Percentiles rank a stretch among this genome's conserved stretches.
Conservation (phyloP, 768 basidiomycete species). For the Hypholoma fasciculare region DNA sequence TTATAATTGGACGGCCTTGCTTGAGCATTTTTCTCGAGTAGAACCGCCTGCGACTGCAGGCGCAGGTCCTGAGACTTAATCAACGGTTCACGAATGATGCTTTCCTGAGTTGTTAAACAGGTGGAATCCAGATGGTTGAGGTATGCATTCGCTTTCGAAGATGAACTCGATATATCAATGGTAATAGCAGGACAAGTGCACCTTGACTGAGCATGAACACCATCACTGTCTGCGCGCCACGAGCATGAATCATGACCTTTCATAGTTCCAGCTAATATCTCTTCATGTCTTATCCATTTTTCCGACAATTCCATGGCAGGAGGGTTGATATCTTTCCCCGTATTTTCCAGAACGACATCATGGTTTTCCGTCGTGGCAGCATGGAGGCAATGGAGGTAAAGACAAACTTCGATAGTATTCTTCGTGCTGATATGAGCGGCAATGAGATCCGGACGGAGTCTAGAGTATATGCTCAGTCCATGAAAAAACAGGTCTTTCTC, state of each 20-base stretch:
- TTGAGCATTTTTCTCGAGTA: background rate
- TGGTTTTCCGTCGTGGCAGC: conserved; percentile 21
- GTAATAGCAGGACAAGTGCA: conserved; percentile 3
- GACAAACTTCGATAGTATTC: conserved; percentile 63
- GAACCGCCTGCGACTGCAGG: background rate
- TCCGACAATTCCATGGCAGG: conserved; percentile 51
- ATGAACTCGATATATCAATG: background rate
- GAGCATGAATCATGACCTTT: conserved; percentile 14
- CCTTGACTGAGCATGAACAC: background rate
- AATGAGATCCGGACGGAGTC: conserved; percentile 77
- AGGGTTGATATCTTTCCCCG: conserved; percentile 23
- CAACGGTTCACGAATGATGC: conserved; percentile 19
- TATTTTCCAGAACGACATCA: background rate
- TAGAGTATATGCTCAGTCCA: conserved; percentile 63
- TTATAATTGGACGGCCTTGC: background rate
- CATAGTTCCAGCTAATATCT: conserved; percentile 32
- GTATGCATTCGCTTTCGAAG: background rate
- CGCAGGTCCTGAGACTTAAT: conserved; percentile 1
- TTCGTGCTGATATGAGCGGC: conserved; percentile 67
- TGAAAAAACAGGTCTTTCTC: conserved; percentile 78
- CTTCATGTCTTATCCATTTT: conserved; percentile 50
- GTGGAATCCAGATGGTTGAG: conserved; percentile 21
- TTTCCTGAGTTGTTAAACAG: conserved; percentile 25
- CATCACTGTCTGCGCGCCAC: conserved; percentile 10
- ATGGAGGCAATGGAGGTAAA: conserved; percentile 61